A percentile compares a stretch with the other conserved stretches of the same genome.
phyloP scores from a whole-genome alignment of 495 filamentous ascomycete species.

The Symbiotaphrina buchneri region DNA sequence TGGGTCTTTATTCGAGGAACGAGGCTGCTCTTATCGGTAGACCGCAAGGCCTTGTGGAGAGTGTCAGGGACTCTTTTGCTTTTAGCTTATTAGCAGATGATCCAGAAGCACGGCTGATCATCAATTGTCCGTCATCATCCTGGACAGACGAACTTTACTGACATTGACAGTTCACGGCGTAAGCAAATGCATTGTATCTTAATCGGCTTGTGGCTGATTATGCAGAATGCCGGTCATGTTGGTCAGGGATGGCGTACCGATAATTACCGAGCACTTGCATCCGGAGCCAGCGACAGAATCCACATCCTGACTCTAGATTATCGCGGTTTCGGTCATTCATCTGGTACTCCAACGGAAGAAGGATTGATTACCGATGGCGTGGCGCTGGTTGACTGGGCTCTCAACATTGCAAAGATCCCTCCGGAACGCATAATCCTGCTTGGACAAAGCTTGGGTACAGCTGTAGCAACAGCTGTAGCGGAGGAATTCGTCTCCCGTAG shows the following conservation, averaged over 20 bases:
- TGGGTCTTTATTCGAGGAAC: conserved; percentile 36
- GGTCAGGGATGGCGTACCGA: conserved; percentile 26
- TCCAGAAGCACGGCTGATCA: conserved; percentile 11
- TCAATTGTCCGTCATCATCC: conserved; percentile 11
- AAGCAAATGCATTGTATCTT: too few relatives aligned
- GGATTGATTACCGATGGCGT: conserved; percentile 68
- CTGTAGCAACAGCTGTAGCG: conserved; percentile 46
- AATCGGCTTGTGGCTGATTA: conserved; percentile 2
- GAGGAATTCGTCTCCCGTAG: conserved; percentile 34
- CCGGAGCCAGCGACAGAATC: conserved; percentile 14
- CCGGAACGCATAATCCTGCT: conserved; percentile 52
- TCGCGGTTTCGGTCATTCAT: conserved; percentile 69
- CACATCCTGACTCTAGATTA: conserved; percentile 66
- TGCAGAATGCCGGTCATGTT: conserved; percentile 26
- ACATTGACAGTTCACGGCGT: conserved; percentile 5
- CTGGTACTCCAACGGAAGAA: conserved; percentile 55
- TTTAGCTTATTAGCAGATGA: conserved; percentile 12
- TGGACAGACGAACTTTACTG: not conserved
- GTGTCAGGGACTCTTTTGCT: conserved; percentile 9
- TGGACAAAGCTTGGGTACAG: conserved; percentile 84
- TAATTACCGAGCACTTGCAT: conserved; percentile 23
- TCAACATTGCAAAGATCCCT: conserved; percentile 36
- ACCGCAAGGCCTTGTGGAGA: conserved; percentile 9
- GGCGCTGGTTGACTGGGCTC: conserved; percentile 46
- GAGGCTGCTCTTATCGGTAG: conserved; percentile 25